Evolutionary conservation across 1,284 basidiomycete species (phyloP).

Genomic region (Cryptococcus hybrid): DNA sequence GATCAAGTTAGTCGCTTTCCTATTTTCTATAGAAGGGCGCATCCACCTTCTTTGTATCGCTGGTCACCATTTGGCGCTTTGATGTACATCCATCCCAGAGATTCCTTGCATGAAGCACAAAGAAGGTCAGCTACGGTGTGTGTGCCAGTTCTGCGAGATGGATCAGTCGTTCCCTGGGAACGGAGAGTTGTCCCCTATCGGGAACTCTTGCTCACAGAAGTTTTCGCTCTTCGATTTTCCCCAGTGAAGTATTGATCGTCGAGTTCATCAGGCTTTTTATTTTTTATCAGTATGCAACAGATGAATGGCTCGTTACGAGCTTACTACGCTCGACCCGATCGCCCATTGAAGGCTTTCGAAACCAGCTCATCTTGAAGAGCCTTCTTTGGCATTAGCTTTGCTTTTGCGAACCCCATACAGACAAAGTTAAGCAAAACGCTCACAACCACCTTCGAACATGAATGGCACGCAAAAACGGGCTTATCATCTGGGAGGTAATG

Average conservation of each 20-base stretch:
- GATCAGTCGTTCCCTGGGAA: too few species aligned
- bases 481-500: constrained; percentile 39
- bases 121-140: constrained; percentile 48
- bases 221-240: constrained; percentile 43
- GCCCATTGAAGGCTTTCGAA: constrained; percentile 47
- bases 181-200: constrained; percentile 6
- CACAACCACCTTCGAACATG: constrained; percentile 41
- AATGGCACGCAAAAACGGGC: constrained; percentile 41
- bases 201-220: constrained; percentile 27
- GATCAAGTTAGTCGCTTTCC: background rate
- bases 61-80: constrained; percentile 46
- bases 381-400: constrained; percentile 10
- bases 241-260: constrained; percentile 48
- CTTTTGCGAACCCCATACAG: background rate
- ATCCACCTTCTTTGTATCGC: constrained; percentile 48
- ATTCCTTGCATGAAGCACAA: constrained; percentile 39
- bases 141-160: constrained; percentile 37
- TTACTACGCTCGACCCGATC: constrained; percentile 48
- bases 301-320: constrained; percentile 7
- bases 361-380: constrained; percentile 50
- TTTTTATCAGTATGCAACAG: background rate
- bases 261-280: constrained; percentile 45
- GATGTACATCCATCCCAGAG: constrained; percentile 50
- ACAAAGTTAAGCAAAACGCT: constrained; percentile 3
- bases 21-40: background rate